Percentiles rank a stretch among this genome's conserved stretches.
phyloP scores from a whole-genome alignment of 1,139 yeast genomes.

The Kodamaea anthophila region DNA sequence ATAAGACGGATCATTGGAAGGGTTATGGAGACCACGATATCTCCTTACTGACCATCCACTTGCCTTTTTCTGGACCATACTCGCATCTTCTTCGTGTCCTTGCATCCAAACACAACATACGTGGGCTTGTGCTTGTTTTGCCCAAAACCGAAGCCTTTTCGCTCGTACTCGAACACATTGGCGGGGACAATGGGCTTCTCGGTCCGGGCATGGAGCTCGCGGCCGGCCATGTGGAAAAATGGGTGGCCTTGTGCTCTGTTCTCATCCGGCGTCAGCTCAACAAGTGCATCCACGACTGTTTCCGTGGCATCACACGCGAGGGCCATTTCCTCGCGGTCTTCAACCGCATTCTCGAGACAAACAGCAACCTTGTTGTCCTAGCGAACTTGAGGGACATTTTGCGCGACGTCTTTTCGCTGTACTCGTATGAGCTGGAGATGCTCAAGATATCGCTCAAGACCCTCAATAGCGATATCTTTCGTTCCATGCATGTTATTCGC shows the following conservation, averaged over 20 bases:
- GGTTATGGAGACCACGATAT: too few species aligned
- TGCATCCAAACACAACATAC: too few species aligned
- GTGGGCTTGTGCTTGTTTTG: too few species aligned
- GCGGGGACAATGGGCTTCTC: constrained; percentile 11
- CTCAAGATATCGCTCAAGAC: constrained; percentile 47
- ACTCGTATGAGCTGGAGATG: constrained; percentile 57
- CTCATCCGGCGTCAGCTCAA: constrained; percentile 22
- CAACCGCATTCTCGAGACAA: constrained; percentile 39
- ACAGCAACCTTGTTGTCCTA: constrained; percentile 14
- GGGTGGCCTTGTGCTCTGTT: constrained; percentile 4
- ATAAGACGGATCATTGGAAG: too few species aligned
- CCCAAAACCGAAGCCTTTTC: too few species aligned
- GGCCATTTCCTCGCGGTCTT: constrained; percentile 45
- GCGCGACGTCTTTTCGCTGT: constrained; percentile 58
- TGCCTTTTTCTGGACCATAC: too few species aligned
- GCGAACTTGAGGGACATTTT: constrained; percentile 52
- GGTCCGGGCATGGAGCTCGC: constrained; percentile 32
- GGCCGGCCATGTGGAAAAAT: constrained; percentile 21
- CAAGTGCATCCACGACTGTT: constrained; percentile 45
- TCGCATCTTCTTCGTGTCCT: too few species aligned
- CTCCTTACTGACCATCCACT: too few species aligned
- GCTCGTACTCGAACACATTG: too few species aligned
- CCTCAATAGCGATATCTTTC: constrained; percentile 48
- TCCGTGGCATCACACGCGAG: constrained; percentile 37
- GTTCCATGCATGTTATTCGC: constrained; percentile 35